Evolutionary conservation across 805 yeast genomes (phyloP).

Genomic region (Blastobotrys americana): DNA sequence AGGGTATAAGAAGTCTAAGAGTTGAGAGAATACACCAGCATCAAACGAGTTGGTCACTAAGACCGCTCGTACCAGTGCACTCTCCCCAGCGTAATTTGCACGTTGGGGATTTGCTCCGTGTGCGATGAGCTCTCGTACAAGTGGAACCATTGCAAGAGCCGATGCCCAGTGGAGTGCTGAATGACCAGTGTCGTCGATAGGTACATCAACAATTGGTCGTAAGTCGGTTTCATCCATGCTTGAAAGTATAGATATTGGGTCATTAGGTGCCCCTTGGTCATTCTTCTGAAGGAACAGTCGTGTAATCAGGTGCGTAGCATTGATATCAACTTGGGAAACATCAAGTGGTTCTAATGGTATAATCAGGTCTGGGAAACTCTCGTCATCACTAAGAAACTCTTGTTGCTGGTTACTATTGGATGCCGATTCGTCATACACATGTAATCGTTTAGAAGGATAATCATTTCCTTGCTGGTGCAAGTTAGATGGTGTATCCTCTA

Average conservation of each 20-base stretch:
- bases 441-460: neutral
- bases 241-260: constrained; percentile 8
- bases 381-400: neutral
- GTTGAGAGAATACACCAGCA: constrained; percentile 59
- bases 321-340: constrained; percentile 12
- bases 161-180: constrained; percentile 96
- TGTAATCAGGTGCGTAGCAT: constrained; percentile 4
- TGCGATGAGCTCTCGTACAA: constrained; percentile 62
- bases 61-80: constrained; percentile 77
- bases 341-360: constrained; percentile 41
- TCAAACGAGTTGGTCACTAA: constrained; percentile 80
- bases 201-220: constrained; percentile 59
- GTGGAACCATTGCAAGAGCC: constrained; percentile 68
- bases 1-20: constrained; percentile 71
- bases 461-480: too few relatives aligned
- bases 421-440: neutral
- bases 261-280: neutral
- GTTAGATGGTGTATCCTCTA: too few relatives aligned
- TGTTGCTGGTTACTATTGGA: neutral
- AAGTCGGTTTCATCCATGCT: constrained; percentile 18
- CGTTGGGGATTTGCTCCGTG: constrained; percentile 62
- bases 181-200: constrained; percentile 90
- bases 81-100: constrained; percentile 79
- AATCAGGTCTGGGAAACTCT: constrained; percentile 12
- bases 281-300: constrained; percentile 4